A percentile compares a stretch with the other conserved stretches of the same genome.
Conservation (phyloP, 2,329 filamentous ascomycete genomes). For the Colletotrichum magnum region DNA sequence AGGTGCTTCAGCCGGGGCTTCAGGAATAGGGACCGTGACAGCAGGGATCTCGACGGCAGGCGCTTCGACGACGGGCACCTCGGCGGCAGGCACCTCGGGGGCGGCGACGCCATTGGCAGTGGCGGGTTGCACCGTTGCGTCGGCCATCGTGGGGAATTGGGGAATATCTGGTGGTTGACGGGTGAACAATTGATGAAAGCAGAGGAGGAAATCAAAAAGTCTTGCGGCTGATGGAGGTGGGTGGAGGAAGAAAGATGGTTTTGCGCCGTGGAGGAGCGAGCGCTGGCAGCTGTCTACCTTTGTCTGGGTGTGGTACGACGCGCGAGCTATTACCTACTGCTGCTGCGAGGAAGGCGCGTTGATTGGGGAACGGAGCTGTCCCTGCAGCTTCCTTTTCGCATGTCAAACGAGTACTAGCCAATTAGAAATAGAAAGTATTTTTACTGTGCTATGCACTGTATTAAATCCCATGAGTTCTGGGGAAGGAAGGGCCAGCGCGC, state of each 20-base stretch:
- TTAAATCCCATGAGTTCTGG: constrained; percentile 23
- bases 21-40: background rate
- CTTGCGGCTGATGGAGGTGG: constrained; percentile 9
- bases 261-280: constrained; percentile 16
- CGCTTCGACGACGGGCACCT: constrained; percentile 21
- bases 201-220: background rate
- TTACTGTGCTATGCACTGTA: constrained; percentile 36
- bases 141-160: constrained; percentile 45
- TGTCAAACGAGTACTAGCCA: constrained; percentile 26
- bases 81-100: constrained; percentile 32
- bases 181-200: constrained; percentile 7
- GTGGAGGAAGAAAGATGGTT: constrained; percentile 7
- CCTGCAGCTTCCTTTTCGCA: constrained; percentile 33
- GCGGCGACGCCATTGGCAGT: constrained; percentile 39
- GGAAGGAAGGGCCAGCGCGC: constrained; percentile 6
- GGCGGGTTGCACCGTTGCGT: constrained; percentile 47
- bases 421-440: constrained; percentile 15
- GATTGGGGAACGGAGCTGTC: constrained; percentile 42
- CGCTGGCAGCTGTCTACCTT: constrained; percentile 14
- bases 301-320: constrained; percentile 36
- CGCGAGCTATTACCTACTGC: constrained; percentile 19
- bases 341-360: constrained; percentile 37
- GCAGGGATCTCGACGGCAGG: constrained; percentile 32
- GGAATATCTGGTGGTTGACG: background rate
- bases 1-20: constrained; percentile 31